A percentile compares a stretch with the other conserved stretches of the same genome.
Conservation (phyloP, 306 rosid genomes). For the Oemleria cerasiformis region DNA sequence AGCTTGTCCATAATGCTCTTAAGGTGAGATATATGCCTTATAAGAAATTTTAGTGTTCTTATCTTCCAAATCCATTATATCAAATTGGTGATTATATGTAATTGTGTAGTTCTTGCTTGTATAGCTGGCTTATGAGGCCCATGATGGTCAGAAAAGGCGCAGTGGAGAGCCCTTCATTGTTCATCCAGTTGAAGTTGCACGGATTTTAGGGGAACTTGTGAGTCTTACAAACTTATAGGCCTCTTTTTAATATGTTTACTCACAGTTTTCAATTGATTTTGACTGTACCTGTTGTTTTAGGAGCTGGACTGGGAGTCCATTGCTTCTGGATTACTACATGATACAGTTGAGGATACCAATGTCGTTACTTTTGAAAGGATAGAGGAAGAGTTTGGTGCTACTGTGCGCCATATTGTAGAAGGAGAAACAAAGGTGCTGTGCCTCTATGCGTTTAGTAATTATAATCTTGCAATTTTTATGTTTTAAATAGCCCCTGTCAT, state of each 20-base stretch:
- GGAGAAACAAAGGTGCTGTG: slow-evolving; percentile 96
- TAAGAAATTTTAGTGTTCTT: slow-evolving; percentile 20
- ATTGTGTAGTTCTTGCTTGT: slow-evolving; percentile 19
- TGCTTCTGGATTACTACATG: slow-evolving; percentile 96
- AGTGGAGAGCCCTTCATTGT: slow-evolving; percentile 99
- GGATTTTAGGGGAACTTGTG: slow-evolving; percentile 90
- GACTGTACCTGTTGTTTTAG: slow-evolving; percentile 36
- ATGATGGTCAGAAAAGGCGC: slow-evolving; percentile 97
- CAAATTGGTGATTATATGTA: slow-evolving; percentile 11
- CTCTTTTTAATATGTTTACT: slow-evolving; percentile 16
- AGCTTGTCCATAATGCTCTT: slow-evolving; percentile 80
- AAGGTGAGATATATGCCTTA: slow-evolving; percentile 54
- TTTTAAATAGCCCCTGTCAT: slow-evolving; percentile 2
- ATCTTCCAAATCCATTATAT: slow-evolving; percentile 27
- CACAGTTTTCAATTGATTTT: slow-evolving; percentile 23
- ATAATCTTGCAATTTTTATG: not conserved
- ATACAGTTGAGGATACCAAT: slow-evolving; percentile 95
- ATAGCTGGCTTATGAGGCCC: slow-evolving; percentile 95
- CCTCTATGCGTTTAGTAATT: slow-evolving; percentile 13
- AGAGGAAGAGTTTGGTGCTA: slow-evolving; percentile 90
- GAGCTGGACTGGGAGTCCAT: slow-evolving; percentile 98
- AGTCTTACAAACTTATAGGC: slow-evolving; percentile 36
- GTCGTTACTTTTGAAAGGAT: slow-evolving; percentile 84
- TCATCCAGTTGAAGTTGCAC: slow-evolving; percentile 99
- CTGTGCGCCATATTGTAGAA: slow-evolving; percentile 93